phyloP scores from a whole-genome alignment of 768 basidiomycete genomes.

The Cubamyces sp. region DNA sequence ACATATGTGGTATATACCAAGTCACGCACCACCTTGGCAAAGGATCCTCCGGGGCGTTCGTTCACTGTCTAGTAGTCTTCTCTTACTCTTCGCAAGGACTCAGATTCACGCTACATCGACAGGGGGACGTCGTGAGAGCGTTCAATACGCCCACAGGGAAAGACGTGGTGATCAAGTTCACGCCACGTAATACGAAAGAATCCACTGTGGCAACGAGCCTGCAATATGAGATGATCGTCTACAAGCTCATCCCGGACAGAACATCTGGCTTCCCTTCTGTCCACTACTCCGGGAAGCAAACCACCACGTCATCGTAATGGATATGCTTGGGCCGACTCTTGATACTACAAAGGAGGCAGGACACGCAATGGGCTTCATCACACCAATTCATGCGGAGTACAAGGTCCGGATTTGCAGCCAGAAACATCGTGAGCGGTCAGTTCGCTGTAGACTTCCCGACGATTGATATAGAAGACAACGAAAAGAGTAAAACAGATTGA shows the following conservation, averaged over 20 bases:
- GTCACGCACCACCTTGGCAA: background rate
- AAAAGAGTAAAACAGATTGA: conserved; percentile 42
- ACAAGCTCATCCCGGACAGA: conserved; percentile 21
- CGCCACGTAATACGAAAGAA: background rate
- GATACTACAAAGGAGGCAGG: too few relatives aligned
- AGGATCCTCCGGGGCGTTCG: background rate
- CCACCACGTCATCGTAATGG: conserved; percentile 26
- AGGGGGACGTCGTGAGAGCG: background rate
- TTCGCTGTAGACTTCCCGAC: too few relatives aligned
- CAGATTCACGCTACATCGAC: conserved; percentile 5
- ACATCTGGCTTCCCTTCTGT: conserved; percentile 19
- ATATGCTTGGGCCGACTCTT: conserved; percentile 30
- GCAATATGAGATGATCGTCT: conserved; percentile 27
- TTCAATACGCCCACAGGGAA: background rate
- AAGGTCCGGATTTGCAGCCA: too few relatives aligned
- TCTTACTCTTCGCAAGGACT: background rate
- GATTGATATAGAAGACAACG: too few relatives aligned
- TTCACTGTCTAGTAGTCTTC: too few relatives aligned
- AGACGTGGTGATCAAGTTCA: conserved; percentile 14
- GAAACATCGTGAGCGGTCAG: too few relatives aligned
- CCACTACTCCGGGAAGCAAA: conserved; percentile 26
- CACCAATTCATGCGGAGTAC: too few relatives aligned
- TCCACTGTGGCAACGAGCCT: background rate
- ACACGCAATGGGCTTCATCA: too few relatives aligned
- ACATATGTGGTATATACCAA: background rate